Conservation (phyloP, 257 asterid species). For the Plantago ovata region DNA sequence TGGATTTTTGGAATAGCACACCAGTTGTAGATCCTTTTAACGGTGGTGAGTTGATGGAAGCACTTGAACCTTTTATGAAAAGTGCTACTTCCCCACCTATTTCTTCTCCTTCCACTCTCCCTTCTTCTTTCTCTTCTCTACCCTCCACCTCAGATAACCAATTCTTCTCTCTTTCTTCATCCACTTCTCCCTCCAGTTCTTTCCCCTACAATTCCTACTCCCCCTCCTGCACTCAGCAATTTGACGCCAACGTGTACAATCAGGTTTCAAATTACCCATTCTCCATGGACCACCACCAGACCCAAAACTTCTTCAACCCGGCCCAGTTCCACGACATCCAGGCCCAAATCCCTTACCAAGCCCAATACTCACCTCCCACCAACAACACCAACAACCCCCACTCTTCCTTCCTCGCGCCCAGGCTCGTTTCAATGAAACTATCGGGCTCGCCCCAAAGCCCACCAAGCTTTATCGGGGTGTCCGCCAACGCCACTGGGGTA, state of each 20-base stretch:
- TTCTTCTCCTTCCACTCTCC: conserved; percentile 28
- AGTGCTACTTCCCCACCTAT: conserved; percentile 53
- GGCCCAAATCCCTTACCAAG: conserved; percentile 31
- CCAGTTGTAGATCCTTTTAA: conserved; percentile 40
- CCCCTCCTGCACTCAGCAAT: conserved; percentile 1
- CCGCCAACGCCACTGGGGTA: conserved; percentile 99
- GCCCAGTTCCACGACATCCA: conserved; percentile 54
- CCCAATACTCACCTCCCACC: too few species aligned
- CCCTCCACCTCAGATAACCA: conserved; percentile 6
- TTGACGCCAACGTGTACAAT: conserved; percentile 24
- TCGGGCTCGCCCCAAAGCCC: conserved; percentile 72
- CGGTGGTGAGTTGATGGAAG: conserved; percentile 93
- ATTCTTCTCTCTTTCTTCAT: conserved; percentile 26
- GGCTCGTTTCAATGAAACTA: conserved; percentile 62
- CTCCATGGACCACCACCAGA: conserved; percentile 32
- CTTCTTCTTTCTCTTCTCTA: conserved; percentile 20
- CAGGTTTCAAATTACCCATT: conserved; percentile 22
- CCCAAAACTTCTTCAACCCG: conserved; percentile 21
- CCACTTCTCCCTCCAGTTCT: conserved; percentile 35
- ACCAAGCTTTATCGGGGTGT: conserved; percentile 90
- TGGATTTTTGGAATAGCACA: conserved; percentile 66
- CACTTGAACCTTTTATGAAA: conserved; percentile 94
- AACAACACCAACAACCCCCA: conserved; percentile 3
- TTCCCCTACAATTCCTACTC: conserved; percentile 26
- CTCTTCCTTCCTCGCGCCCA: conserved; percentile 39